Base-by-base conservation (phyloP, 176 grass and related monocot species). In the Oryza coarctata region DNA sequence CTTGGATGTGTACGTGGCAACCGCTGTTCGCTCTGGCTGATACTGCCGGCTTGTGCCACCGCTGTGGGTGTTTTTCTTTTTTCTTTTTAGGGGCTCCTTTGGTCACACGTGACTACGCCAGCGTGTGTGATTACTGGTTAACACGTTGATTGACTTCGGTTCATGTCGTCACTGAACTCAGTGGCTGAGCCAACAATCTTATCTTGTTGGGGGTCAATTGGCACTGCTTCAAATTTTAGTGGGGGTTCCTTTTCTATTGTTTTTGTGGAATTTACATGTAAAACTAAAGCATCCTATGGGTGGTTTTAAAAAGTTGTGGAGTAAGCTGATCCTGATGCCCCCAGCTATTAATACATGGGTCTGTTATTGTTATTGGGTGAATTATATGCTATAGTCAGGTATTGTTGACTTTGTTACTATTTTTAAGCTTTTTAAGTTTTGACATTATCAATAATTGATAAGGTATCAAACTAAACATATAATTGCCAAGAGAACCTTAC, bases 31-130 rank as follows among this genome's bases (percentile, higher is more conserved):
- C 50, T n/a, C 70, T 40, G 55, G 73, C 32, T 23, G 30, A 9
- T 13, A 1, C 12, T 27, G 38, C 26, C 15, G 12, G 12, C 50
- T 43, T 22, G 50, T 9, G 20, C 50, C 12, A 7, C 18, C 3
- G 20, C 20, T n/a, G 50, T 55, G 50, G 14, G 50, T 22, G 50
- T 13, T 45, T 45, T 55, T 5, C 0, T 6, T 49, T 0, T 18
- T 5, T 60, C 28, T 80, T 6, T 32, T 29, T 66, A 22, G 23
- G 6, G 7, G 11, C 8, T 31, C 20, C 22, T 22, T 61, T 41
- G 44, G 67, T 39, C 44, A n/a, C 45, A 77, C 73, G 82, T 84
- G 73, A 77, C 15, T 57, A 27, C 63, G 65, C 25, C 55, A 60
- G 55, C 55, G 22, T 60, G 73, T 41, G 65, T 23, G 63, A 44